Conservation (phyloP, 306 rosid species). For the Prunus mongolica region DNA sequence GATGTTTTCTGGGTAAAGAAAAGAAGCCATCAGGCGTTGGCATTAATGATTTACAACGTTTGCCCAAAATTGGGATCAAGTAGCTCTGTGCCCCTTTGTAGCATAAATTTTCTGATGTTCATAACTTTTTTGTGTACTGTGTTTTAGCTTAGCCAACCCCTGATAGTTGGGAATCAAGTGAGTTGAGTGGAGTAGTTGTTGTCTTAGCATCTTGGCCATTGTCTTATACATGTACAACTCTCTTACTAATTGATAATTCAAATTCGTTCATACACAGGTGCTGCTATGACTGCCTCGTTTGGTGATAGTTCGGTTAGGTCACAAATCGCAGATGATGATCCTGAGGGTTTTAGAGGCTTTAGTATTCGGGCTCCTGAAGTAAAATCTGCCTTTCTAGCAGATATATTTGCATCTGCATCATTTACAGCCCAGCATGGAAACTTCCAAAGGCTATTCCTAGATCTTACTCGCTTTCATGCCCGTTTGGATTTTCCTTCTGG, state of each 20-base stretch:
- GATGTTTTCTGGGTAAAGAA: neutral
- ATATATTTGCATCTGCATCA: conserved; percentile 58
- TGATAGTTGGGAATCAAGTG: neutral
- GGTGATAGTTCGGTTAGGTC: conserved; percentile 54
- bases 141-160: neutral
- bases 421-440: conserved; percentile 80
- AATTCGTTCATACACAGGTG: conserved; percentile 45
- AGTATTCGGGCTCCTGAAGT: conserved; percentile 41
- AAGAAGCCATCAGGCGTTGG: neutral
- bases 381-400: conserved; percentile 61
- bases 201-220: neutral
- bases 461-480: conserved; percentile 75
- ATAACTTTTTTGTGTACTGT: neutral
- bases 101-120: neutral
- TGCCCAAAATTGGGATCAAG: neutral
- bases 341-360: conserved; percentile 44
- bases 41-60: neutral
- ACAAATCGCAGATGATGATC: conserved; percentile 30
- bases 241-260: conserved; percentile 19
- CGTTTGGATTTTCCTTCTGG: conserved; percentile 79
- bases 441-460: conserved; percentile 68
- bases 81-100: neutral
- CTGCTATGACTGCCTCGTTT: conserved; percentile 48
- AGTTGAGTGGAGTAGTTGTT: neutral
- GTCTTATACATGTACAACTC: neutral